Base-by-base conservation (phyloP, 139 green algal genomes). In the Limnomonas spitsbergensis region DNA sequence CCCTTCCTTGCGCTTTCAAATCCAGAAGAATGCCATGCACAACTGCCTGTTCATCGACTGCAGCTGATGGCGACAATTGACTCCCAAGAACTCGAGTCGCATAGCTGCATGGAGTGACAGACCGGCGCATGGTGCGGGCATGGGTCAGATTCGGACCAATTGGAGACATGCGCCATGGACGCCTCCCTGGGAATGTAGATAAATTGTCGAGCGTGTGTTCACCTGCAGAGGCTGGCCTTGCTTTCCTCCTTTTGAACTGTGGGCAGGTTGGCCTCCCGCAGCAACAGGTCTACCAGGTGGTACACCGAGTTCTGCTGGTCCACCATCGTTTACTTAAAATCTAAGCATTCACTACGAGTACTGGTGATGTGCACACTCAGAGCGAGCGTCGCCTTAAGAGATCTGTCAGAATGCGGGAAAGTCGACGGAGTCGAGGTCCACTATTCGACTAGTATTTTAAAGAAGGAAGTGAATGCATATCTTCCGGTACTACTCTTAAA, bases 41-140 rank as follows among this genome's bases (percentile, higher is more conserved):
- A 9, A 74, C 24, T 14, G 35, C 29, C 24, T n/a, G 4, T 26
- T 74, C 68, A 47, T 74, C 68, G 9, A 47, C 4, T 14, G 29
- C 3, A 4, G 20, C 35, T 14, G 68, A 42, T 4, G 9, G 68
- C 35, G 68, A 40, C 68, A 74, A 32, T 32, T 74, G 68, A 32
- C 35, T 53, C 7, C 68, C 68, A n/a, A 74, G 20, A 29, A 74
- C 35, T 7, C 36, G 9, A 4, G 29, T 42, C 36, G 68, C 68
- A 47, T 74, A 74, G 68, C 68, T 74, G 68, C 68, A 32, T 35
- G 36, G 36, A 7, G 68, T 9, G n/a, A n/a, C n/a, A n/a, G n/a
- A n/a, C n/a, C n/a, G n/a, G n/a, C n/a, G n/a, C n/a, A n/a, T n/a
- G n/a, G n/a, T 54, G 42, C 42, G 9, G 56, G 29, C 56, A 36